Conservation (phyloP, 1,284 basidiomycete species). For the Taiwanofungus camphoratus region DNA sequence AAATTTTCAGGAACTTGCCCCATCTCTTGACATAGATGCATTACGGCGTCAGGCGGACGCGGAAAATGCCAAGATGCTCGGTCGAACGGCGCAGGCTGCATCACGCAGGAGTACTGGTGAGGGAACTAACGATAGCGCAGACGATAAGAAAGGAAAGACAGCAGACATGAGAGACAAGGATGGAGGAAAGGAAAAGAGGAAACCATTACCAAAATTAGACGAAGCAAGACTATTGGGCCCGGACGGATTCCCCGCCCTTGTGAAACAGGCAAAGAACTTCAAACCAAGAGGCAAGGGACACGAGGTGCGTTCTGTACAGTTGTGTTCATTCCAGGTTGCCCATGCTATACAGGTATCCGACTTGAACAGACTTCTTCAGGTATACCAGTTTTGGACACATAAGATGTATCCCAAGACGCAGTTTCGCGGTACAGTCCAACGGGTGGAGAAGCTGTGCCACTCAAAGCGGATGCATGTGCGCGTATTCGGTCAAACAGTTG, state of each 20-base stretch:
- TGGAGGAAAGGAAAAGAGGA: conserved; percentile 40
- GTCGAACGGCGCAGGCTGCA: conserved; percentile 36
- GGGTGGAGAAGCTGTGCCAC: conserved; percentile 83
- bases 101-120: conserved; percentile 43
- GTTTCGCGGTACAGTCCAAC: conserved; percentile 77
- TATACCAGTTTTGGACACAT: conserved; percentile 93
- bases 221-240: conserved; percentile 65
- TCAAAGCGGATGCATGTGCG: conserved; percentile 78
- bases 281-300: conserved; percentile 82
- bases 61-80: conserved; percentile 27
- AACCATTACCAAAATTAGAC: conserved; percentile 59
- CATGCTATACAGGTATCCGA: conserved; percentile 54
- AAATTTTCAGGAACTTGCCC: conserved; percentile 38
- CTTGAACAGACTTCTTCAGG: conserved; percentile 68
- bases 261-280: conserved; percentile 69
- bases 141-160: conserved; percentile 19
- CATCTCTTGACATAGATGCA: conserved; percentile 44
- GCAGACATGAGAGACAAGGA: conserved; percentile 19
- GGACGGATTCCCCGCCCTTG: conserved; percentile 73
- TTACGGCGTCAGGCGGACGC: conserved; percentile 50
- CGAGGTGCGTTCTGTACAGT: conserved; percentile 51
- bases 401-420: conserved; percentile 82
- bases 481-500: too few species aligned
- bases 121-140: conserved; percentile 14
- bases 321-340: conserved; percentile 4